Percentiles rank a stretch among this genome's conserved stretches.
These are phyloP conservation scores for Talaromyces liani DNA, from an alignment of 495 filamentous ascomycete species.

Conservation along the genomic window DNA sequence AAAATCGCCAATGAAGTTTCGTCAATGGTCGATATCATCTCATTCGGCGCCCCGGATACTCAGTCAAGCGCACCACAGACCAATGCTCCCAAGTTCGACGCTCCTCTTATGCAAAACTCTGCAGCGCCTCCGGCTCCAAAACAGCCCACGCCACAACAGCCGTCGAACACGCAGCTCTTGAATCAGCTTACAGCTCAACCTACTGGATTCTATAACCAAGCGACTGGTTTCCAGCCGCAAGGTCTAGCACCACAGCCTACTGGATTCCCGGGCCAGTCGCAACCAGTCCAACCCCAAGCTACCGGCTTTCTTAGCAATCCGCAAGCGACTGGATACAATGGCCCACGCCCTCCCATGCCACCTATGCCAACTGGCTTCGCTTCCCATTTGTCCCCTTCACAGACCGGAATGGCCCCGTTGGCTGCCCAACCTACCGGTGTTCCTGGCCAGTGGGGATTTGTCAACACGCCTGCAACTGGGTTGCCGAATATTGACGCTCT, in stretches of 20 bases:
- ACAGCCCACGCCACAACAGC: slow-evolving; percentile 75
- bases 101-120: slow-evolving; percentile 52
- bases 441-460: slow-evolving; percentile 97
- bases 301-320: slow-evolving; percentile 46
- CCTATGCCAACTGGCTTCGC: slow-evolving; percentile 87
- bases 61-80: slow-evolving; percentile 45
- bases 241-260: slow-evolving; percentile 30
- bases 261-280: slow-evolving; percentile 36
- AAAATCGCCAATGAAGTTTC: slow-evolving; percentile 93
- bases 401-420: slow-evolving; percentile 54
- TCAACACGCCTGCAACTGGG: slow-evolving; percentile 85
- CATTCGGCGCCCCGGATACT: slow-evolving; percentile 84
- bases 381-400: slow-evolving; percentile 56
- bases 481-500: slow-evolving; percentile 90
- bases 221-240: slow-evolving; percentile 46
- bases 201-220: slow-evolving; percentile 53
- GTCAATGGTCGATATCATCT: slow-evolving; percentile 99
- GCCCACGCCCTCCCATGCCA: slow-evolving; percentile 83
- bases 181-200: slow-evolving; percentile 66
- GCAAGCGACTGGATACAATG: slow-evolving; percentile 57
- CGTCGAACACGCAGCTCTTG: slow-evolving; percentile 70
- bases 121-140: slow-evolving; percentile 66
- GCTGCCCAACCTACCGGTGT: slow-evolving; percentile 91
- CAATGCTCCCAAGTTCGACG: slow-evolving; percentile 77
- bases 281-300: slow-evolving; percentile 37